Evolutionary conservation across 2,329 filamentous ascomycete genomes (phyloP), one percentile per base, ranked within the genome.

Genomic region (Chrysosporium queenslandicum): DNA sequence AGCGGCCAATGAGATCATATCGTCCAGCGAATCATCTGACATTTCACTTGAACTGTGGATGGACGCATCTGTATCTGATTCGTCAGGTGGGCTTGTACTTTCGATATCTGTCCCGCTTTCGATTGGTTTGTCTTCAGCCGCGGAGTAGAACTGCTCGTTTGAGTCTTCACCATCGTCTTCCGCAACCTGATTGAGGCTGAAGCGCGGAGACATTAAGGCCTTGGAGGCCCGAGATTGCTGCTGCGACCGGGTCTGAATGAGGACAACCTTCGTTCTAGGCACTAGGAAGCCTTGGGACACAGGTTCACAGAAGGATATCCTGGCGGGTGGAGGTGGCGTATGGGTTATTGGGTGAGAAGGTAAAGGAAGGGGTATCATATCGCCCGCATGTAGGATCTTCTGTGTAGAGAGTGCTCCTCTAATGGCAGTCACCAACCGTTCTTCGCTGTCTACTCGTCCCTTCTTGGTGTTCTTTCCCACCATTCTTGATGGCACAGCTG

Each of bases 111-210:
- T 72, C 23, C 64, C 64, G 46, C 65, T 67, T 59, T 72, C 67
- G 20, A 63, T 58, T 9, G 65, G 63, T 57, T 82, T 79, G 57
- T 94, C 89, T 65, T 96, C 91, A 2, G 87, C 85, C 0, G 91
- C 91, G 4, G 91, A 96, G 68, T 81, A 96, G 71, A 96, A 96
- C 60, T 89, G 84, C 63, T 97, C 91, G 53, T 86, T 94, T 1
- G 86, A 88, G 61, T 94, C 88, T 53, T 94, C 87, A 27, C 86
- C 85, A 46, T 76, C 74, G 55, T 79, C 76, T 50, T 71, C 75
- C 14, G 70, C 76, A 21, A 80, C 75, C 41, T 80, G 82, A 59
- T 83, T 81, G 27, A 74, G 67, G 41, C 77, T 76, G 16, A 76
- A 74, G 1, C 72, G 66, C 0, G 75, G 64, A 11, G 77, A 71